Percentiles rank a stretch among this genome's conserved stretches.
Evolutionary conservation across 129 eudicot species (phyloP).

Genomic region (Logfia minima): DNA sequence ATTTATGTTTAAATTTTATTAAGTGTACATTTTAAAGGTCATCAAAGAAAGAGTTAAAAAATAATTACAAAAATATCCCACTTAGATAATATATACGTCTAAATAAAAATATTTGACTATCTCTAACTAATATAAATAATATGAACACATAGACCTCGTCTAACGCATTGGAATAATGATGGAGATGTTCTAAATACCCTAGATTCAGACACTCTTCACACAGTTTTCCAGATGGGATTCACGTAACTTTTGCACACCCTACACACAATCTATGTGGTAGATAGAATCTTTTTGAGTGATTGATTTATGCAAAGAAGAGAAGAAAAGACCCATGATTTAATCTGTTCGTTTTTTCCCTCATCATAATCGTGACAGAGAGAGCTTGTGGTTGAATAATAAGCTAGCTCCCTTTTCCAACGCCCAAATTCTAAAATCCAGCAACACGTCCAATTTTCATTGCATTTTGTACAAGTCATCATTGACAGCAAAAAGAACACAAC

Average conservation of each 20-base stretch:
- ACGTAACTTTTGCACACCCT: conserved; percentile 26
- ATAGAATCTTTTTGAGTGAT: conserved; percentile 40
- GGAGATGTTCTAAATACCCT: background rate
- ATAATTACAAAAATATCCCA: too few species aligned
- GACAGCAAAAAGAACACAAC: conserved; percentile 4
- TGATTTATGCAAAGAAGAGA: conserved; percentile 38
- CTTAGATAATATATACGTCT: too few species aligned
- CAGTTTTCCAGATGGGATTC: conserved; percentile 13
- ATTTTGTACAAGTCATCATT: conserved; percentile 24
- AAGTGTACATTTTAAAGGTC: too few species aligned
- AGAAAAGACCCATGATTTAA: conserved; percentile 36
- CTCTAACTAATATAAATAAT: too few species aligned
- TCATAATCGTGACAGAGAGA: conserved; percentile 33
- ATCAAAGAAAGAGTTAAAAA: too few species aligned
- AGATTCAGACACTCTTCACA: background rate
- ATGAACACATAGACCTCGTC: too few species aligned
- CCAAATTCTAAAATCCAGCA: conserved; percentile 19
- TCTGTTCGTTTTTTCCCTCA: conserved; percentile 37
- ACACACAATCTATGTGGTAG: conserved; percentile 27
- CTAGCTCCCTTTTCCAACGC: conserved; percentile 34
- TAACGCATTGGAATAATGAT: too few species aligned
- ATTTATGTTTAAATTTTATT: too few species aligned
- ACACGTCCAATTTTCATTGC: conserved; percentile 24
- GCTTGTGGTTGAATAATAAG: conserved; percentile 43
- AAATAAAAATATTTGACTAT: too few species aligned